Base-by-base conservation (phyloP, 768 basidiomycete genomes). In the Hygrocybe coccinea region DNA sequence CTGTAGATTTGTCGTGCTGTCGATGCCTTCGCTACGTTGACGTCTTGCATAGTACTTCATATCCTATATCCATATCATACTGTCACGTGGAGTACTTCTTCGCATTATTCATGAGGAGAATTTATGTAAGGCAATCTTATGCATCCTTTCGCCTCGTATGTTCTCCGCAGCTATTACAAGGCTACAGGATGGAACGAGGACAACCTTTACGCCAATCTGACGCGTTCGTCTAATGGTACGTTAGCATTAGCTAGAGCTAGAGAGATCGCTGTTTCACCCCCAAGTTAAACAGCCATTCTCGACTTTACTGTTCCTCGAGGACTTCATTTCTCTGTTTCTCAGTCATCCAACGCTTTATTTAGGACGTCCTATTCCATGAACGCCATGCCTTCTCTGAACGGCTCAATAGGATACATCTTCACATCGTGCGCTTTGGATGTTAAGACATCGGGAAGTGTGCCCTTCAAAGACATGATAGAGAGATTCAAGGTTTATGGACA, bases 131-230 rank as follows among this genome's bases (percentile, higher is more conserved):
- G 49, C 33, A 15, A 50, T 24, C 2, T 50, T 25, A 24, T 92
- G 91, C 87, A 91, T 71, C 87, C 91, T 5, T 92, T 92, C 64
- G 86, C 90, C 37, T 82, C 89, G 12, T 91, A 92, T 73, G 87
- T 97, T 55, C 77, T 97, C 36, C 86, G 88, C 59, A 86, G 80
- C 68, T 97, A 95, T 71, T 94, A 92, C 76, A 81, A 82, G 60
- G 85, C 84, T n/a, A 97, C 92, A 33, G 90, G 91, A 59, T 98
- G 95, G 95, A 94, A 93, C 63, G 91, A 95, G 67, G 95, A 97
- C 71, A 95, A 95, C 64, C 76, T 95, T 19, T 97, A 91, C 65
- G 83, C 88, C 2, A 91, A 95, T 60, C 64, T 98, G 43, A 97
- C 92, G 1, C 83, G 91, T 53, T 89, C 92, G 35, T 95, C 94